Evolutionary conservation across 306 rosid species (phyloP), one percentile per base, ranked within the genome.

Genomic region (Oemleria cerasiformis): DNA sequence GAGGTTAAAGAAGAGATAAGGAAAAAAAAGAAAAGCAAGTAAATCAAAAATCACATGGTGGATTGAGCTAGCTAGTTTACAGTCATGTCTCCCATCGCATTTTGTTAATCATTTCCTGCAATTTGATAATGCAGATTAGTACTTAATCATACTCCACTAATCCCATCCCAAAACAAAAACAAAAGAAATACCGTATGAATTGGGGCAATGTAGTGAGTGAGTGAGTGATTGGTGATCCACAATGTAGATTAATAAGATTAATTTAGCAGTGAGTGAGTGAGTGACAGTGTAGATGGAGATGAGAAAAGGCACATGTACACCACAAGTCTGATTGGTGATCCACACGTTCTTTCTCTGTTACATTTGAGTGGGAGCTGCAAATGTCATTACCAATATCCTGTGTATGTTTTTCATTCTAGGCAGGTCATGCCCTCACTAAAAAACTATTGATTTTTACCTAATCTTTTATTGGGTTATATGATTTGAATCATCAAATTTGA

Each of bases 11-110:
- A 5, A 67, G 6, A 17, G 16, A 39, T 14, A 13, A 20, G 15
- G n/a, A 39, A 17, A 25, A 1, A 21, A 71, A 13, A 74, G 54
- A 9, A 69, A 34, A 43, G 30, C 30, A 25, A 25, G 30, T 25
- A 25, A 25, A 25, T 25, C 7, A 21, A 53, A 43, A 86, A 76
- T 76, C 87, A 84, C 87, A 73, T 78, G 85, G 77, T 76, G 42
- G 64, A 42, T 74, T 84, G 79, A 71, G 69, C 66, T 44, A 65
- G 23, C 30, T 17, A 1, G 8, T 39, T 59, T 41, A 21, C 47
- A 42, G 20, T 60, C 38, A 57, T 47, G 51, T 12, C 30, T 60
- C 39, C 71, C 42, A 53, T 63, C 42, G n/a, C 20, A 0, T 20
- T 17, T 7, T 16, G 17, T 15, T 47, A 4, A 50, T 62, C 0